Conservation (phyloP, 768 basidiomycete genomes). For the Calocybe gangraenosa region DNA sequence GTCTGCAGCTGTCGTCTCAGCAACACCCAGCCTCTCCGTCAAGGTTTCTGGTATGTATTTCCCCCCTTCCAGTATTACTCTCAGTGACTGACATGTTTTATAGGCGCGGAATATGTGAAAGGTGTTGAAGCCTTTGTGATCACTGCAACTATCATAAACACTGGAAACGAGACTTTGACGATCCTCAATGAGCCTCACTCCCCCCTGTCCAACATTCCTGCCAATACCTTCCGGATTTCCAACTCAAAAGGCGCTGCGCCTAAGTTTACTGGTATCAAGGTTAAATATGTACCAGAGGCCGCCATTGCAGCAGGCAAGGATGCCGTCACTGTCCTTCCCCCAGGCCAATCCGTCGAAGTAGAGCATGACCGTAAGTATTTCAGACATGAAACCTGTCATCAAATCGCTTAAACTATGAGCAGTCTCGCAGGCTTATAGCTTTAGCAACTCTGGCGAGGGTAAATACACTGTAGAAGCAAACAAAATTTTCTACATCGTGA, state of each 20-base stretch:
- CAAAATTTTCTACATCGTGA: slow-evolving; percentile 39
- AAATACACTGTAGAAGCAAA: slow-evolving; percentile 36
- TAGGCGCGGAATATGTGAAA: slow-evolving; percentile 33
- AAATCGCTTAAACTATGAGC: neutral
- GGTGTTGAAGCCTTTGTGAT: slow-evolving; percentile 36
- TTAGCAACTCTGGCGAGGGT: slow-evolving; percentile 36
- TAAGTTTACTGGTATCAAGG: slow-evolving; percentile 39
- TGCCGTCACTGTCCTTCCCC: slow-evolving; percentile 35
- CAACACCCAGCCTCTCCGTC: slow-evolving; percentile 30
- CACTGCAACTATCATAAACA: slow-evolving; percentile 38
- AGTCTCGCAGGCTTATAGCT: slow-evolving; percentile 48
- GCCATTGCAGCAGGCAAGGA: slow-evolving; percentile 25
- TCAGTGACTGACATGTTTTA: slow-evolving; percentile 29
- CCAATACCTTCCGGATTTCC: slow-evolving; percentile 38
- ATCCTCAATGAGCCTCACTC: slow-evolving; percentile 42
- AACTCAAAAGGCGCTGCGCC: slow-evolving; percentile 30
- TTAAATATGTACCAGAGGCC: slow-evolving; percentile 33
- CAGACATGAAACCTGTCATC: no score
- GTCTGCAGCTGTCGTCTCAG: slow-evolving; percentile 30
- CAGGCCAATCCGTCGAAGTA: slow-evolving; percentile 29
- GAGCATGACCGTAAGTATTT: no score
- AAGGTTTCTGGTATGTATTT: slow-evolving; percentile 27
- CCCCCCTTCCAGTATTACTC: slow-evolving; percentile 16
- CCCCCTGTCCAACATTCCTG: slow-evolving; percentile 36
- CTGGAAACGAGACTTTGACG: slow-evolving; percentile 41